phyloP scores from a whole-genome alignment of 73 alveolate species.

The Paramecium primaurelia region DNA sequence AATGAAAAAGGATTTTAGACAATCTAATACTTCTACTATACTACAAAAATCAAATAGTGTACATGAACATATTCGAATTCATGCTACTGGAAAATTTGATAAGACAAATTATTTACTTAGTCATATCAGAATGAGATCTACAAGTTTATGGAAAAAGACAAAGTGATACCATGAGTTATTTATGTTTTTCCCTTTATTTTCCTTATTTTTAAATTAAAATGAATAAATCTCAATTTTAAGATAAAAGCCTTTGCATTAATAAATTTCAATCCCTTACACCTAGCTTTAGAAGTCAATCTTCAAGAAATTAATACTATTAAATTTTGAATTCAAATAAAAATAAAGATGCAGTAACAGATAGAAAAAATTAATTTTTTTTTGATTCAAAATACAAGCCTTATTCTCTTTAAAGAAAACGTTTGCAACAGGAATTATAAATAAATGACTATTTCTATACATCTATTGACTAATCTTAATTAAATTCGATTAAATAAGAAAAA shows the following conservation, averaged over 20 bases:
- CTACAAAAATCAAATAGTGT: not conserved
- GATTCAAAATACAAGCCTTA: not conserved
- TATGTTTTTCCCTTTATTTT: not conserved
- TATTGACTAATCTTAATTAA: not conserved
- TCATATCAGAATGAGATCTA: slow-evolving; percentile 6
- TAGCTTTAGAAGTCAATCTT: not conserved
- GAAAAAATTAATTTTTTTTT: not conserved
- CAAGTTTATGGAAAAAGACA: not conserved
- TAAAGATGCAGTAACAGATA: not conserved
- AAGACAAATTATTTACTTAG: not conserved
- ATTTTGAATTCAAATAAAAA: not conserved
- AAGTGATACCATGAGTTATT: not conserved
- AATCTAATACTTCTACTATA: not conserved
- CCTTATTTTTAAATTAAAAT: not conserved
- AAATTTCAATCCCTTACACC: not conserved
- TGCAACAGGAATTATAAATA: not conserved
- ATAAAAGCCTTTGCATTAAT: not conserved
- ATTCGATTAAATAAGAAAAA: not conserved
- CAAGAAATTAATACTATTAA: not conserved
- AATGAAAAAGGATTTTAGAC: not conserved
- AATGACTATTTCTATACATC: not conserved
- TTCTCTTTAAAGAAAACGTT: not conserved
- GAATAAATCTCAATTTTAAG: not conserved
- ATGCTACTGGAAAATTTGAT: slow-evolving; percentile 17
- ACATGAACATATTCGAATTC: not conserved